Conservation (phyloP, 352 stramenopile genomes). For the Aphanomyces astaci region DNA sequence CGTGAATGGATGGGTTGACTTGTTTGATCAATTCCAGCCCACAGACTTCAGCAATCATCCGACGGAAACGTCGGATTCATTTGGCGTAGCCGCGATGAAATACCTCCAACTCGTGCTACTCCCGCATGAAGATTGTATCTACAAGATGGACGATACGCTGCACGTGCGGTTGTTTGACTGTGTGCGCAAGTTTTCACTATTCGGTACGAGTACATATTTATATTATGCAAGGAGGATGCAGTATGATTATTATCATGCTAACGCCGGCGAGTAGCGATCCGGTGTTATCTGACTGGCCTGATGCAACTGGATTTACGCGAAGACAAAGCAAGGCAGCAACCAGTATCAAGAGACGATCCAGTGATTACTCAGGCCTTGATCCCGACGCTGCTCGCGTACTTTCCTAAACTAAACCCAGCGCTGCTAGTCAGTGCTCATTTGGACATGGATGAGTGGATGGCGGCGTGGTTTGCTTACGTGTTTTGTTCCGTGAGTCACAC, state of each 20-base stretch:
- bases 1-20: not conserved
- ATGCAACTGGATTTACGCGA: constrained; percentile 10
- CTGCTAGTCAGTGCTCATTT: not conserved
- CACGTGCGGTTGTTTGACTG: not conserved
- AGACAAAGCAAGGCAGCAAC: no score
- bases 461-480: constrained; percentile 10
- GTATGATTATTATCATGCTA: no score
- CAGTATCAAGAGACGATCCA: no score
- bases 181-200: not conserved
- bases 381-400: not conserved
- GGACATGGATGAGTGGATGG: constrained; percentile 1
- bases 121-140: not conserved
- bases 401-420: not conserved
- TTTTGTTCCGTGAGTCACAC: not conserved
- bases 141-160: not conserved
- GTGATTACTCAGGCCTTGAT: not conserved
- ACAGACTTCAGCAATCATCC: not conserved
- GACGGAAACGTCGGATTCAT: no score
- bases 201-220: constrained; percentile 3
- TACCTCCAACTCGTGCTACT: constrained; percentile 11
- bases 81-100: not conserved
- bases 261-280: no score
- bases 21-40: not conserved
- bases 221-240: not conserved
- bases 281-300: not conserved